Base-by-base conservation (phyloP, 2,329 filamentous ascomycete genomes). In the Hypomyces perniciosus region DNA sequence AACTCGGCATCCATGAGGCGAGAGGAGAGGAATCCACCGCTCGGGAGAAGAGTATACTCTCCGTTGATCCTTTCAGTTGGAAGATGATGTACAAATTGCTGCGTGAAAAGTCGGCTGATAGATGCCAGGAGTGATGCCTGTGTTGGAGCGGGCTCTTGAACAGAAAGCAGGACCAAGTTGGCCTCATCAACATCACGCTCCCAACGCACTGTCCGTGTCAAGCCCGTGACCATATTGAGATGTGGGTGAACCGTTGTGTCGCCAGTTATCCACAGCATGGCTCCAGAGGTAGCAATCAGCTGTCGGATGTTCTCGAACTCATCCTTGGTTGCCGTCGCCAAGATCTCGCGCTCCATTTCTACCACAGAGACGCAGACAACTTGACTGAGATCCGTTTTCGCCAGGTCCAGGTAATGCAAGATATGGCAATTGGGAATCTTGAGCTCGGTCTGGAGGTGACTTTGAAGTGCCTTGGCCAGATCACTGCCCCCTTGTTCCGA, bases 121-220 rank as follows among this genome's bases (percentile, higher is more conserved):
- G 39, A 41, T 13, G 42, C 44, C 9, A 52, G 27, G 33, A 55
- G 46, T 13, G 47, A 50, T 39, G 30, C 33, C 6, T 38, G n/a
- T 44, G 13, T 33, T 37, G 29, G 31, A 34, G 27, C 27, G 46
- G 38, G 29, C 5, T 46, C 44, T 47, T 20, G 43, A 39, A 27
- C 34, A 33, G n/a, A 50, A 42, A 28, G 46, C 42, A 12, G 46
- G 20, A 55, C 28, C 13, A 55, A 39, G 42, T 53, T 55, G 8
- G 50, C 43, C 8, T 49, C 53, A 9, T 55, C 53, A 12, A 55
- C 39, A 37, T 55, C 50, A n/a, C 53, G 46, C 35, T 55, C 53
- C 53, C 53, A 55, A 44, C 53, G 38, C 10, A 46, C 41, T 3
- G 50, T 47, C 20, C 53, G 44, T 28, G 50, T 43, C 33, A 48